A percentile compares a stretch with the other conserved stretches of the same genome.
phyloP scores from a whole-genome alignment of 2,329 filamentous ascomycete species.

The Colletotrichum shisoi region DNA sequence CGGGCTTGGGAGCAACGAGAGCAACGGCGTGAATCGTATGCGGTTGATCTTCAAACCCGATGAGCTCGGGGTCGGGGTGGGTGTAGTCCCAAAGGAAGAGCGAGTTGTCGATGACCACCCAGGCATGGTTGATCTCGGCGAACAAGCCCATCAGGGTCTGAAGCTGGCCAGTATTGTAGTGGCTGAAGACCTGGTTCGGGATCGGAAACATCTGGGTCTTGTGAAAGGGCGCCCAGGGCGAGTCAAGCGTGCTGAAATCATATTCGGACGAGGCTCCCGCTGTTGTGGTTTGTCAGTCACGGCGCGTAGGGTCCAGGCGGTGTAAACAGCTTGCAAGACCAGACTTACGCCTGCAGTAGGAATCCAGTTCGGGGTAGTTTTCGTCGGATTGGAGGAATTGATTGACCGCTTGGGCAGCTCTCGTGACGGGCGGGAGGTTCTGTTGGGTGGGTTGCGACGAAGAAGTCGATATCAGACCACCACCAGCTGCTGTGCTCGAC shows the following conservation, averaged over 20 bases:
- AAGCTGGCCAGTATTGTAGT: slow-evolving; percentile 86
- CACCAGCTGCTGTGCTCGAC: slow-evolving; percentile 41
- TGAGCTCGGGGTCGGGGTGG: slow-evolving; percentile 85
- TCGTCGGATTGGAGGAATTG: slow-evolving; percentile 77
- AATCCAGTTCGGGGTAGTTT: slow-evolving; percentile 87
- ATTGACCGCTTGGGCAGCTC: slow-evolving; percentile 85
- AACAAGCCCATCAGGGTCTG: slow-evolving; percentile 96
- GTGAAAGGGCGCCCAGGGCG: slow-evolving; percentile 88
- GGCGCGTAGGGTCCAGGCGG: neutral
- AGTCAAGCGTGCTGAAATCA: slow-evolving; percentile 72
- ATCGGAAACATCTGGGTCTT: slow-evolving; percentile 87
- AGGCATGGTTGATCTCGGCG: slow-evolving; percentile 92
- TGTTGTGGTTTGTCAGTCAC: slow-evolving; percentile 52
- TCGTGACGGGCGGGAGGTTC: slow-evolving; percentile 72
- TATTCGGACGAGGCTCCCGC: slow-evolving; percentile 93
- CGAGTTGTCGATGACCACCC: slow-evolving; percentile 94
- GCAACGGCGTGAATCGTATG: slow-evolving; percentile 92
- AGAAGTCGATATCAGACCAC: slow-evolving; percentile 46
- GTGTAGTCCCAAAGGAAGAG: slow-evolving; percentile 99
- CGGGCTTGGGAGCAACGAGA: slow-evolving; percentile 81
- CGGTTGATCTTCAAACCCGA: slow-evolving; percentile 88
- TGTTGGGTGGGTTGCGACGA: slow-evolving; percentile 57
- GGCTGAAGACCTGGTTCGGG: slow-evolving; percentile 89
- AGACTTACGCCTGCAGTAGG: slow-evolving; percentile 82
- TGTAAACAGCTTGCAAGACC: slow-evolving; percentile 49